Base-by-base conservation (phyloP, 495 filamentous ascomycete species). In the Aspergillus asperescens region DNA sequence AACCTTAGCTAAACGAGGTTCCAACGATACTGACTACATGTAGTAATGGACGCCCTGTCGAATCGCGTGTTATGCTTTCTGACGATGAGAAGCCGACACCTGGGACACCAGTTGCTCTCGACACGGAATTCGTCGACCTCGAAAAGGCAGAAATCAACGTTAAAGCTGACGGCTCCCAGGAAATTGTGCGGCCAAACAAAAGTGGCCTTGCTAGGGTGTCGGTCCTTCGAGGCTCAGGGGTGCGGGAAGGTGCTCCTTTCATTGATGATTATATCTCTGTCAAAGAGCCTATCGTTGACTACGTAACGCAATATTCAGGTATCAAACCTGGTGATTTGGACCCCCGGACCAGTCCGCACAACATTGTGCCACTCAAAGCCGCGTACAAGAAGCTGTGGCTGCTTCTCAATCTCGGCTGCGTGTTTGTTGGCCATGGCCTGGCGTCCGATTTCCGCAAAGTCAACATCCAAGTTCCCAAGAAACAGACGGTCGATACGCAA, bases 351-450 rank as follows among this genome's bases (percentile, higher is more conserved):
- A 88, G 88, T 13, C 78, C 74, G 31, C 90, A 94, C 68, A 85
- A 87, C 48, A 78, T 96, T 0, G 87, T 97, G 7, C 77, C 85
- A 8, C 76, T 96, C 24, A 99, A 97, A 66, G 80, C 83, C 15
- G 92, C 90, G 7, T 97, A 97, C 74, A 99, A 97, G 64, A 95
- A 95, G 62, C 82, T 99, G 24, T 99, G 93, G 93, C 78, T 97
- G 10, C 81, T 99, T 7, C 80, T 97, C 7, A 97, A 99, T 63
- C 77, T 96, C 1, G 93, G 94, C 24, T 95, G 89, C 69, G 76
- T 87, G 39, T 99, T 99, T 67, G 82, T 99, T 24, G 93, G 93
- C 7, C 93, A 99, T 65, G 89, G 90, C 7, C 72, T 99, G 20
- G 83, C 84, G 42, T 90, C 91, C 48, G 93, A 99, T 63, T 99